phyloP scores from a whole-genome alignment of 805 yeast genomes.

The Wickerhamia fluorescens region DNA sequence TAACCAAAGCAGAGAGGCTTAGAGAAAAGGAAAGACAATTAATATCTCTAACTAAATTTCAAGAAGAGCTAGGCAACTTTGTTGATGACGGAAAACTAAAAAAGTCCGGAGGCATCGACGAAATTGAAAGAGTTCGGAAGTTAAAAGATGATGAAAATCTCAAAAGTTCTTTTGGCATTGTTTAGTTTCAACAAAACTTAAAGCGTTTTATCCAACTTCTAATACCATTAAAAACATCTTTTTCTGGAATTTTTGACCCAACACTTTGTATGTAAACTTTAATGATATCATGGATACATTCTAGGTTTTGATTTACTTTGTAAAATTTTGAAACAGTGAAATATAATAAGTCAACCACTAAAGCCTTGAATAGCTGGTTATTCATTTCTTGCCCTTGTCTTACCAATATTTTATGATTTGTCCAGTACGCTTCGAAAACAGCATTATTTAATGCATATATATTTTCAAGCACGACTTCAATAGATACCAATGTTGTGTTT shows the following conservation, averaged over 20 bases:
- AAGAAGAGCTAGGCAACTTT: slow-evolving; percentile 78
- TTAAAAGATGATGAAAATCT: slow-evolving; percentile 67
- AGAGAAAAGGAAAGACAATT: slow-evolving; percentile 64
- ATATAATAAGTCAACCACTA: slow-evolving; percentile 8
- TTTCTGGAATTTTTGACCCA: neutral
- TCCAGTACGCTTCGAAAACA: neutral
- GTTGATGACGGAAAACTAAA: slow-evolving; percentile 73
- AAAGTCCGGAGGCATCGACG: slow-evolving; percentile 85
- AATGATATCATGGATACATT: slow-evolving; percentile 5
- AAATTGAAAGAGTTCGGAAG: slow-evolving; percentile 63
- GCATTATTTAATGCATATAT: neutral
- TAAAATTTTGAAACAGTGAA: slow-evolving; percentile 9
- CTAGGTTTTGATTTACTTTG: slow-evolving; percentile 6
- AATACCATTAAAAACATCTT: slow-evolving; percentile 1
- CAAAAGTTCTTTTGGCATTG: slow-evolving; percentile 35
- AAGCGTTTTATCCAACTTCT: slow-evolving; percentile 5
- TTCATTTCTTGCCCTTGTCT: neutral
- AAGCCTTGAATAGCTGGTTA: slow-evolving; percentile 5
- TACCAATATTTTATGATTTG: neutral
- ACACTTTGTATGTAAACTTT: slow-evolving; percentile 5
- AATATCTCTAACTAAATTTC: slow-evolving; percentile 56
- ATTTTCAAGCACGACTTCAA: slow-evolving; percentile 1
- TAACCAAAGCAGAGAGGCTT: slow-evolving; percentile 76
- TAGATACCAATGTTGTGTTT: slow-evolving; percentile 6
- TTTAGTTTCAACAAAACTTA: slow-evolving; percentile 8